Conservation (phyloP, 2,329 filamentous ascomycete genomes). For the Xylariaceae sp. region DNA sequence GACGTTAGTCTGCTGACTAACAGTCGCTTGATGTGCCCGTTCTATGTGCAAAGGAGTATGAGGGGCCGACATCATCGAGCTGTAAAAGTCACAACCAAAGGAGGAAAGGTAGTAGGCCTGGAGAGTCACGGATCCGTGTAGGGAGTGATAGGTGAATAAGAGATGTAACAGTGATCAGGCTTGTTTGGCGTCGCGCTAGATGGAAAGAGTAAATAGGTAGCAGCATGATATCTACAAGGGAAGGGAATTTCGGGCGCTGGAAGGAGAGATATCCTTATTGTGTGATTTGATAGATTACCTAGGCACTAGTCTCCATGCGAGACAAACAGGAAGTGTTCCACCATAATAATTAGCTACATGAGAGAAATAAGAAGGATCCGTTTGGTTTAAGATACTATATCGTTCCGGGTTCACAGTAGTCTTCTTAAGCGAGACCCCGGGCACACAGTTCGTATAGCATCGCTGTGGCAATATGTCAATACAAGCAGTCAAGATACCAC, state of each 20-base stretch:
- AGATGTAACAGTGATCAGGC: constrained; percentile 7
- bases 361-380: too few species aligned
- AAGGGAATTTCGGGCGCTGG: neutral
- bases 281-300: neutral
- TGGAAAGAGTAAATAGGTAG: neutral
- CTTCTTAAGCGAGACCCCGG: too few species aligned
- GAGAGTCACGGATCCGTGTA: constrained; percentile 3
- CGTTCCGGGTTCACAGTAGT: too few species aligned
- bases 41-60: constrained; percentile 1
- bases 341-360: too few species aligned
- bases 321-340: too few species aligned
- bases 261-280: neutral
- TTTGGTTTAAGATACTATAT: too few species aligned
- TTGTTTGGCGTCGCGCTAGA: constrained; percentile 4
- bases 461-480: too few species aligned
- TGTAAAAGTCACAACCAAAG: constrained; percentile 7
- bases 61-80: constrained; percentile 4
- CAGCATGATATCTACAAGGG: neutral
- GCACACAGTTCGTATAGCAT: too few species aligned
- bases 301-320: too few species aligned
- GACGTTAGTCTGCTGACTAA: too few species aligned
- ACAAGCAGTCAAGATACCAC: too few species aligned
- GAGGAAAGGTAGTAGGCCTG: constrained; percentile 7
- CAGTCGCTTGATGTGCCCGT: too few species aligned
- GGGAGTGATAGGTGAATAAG: constrained; percentile 9